phyloP scores from a whole-genome alignment of 1,284 basidiomycete species.

The Sphaerobolus stellatus region DNA sequence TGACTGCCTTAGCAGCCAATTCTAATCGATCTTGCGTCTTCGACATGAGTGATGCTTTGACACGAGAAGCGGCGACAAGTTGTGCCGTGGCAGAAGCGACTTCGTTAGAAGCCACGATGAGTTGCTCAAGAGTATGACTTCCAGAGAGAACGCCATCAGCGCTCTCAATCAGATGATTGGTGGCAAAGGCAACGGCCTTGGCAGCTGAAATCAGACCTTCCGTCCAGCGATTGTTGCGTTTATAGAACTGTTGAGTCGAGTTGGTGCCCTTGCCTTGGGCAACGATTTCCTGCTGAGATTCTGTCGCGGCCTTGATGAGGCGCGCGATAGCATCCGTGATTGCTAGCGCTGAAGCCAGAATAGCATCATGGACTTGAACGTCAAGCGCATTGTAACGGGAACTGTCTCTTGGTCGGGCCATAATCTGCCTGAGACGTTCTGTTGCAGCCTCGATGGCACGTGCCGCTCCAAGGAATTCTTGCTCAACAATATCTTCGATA shows the following conservation, averaged over 20 bases:
- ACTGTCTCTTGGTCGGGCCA: conserved; percentile 84
- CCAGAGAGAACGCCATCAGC: conserved; percentile 97
- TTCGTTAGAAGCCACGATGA: conserved; percentile 99
- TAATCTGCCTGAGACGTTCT: conserved; percentile 84
- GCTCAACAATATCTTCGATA: conserved; percentile 94
- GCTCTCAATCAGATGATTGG: conserved; percentile 94
- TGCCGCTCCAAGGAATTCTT: conserved; percentile 94
- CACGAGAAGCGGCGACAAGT: conserved; percentile 95
- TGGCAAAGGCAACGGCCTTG: conserved; percentile 96
- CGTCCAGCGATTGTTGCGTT: conserved; percentile 99
- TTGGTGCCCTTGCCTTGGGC: conserved; percentile 91
- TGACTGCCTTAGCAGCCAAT: conserved; percentile 95
- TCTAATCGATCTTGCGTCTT: conserved; percentile 97
- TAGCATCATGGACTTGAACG: conserved; percentile 97
- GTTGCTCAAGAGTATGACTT: conserved; percentile 95
- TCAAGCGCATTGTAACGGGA: conserved; percentile 87
- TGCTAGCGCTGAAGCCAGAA: conserved; percentile 88
- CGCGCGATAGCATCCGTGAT: conserved; percentile 95
- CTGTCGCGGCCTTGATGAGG: conserved; percentile 94
- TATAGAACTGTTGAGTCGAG: conserved; percentile 96
- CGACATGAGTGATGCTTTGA: conserved; percentile 98
- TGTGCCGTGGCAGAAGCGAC: conserved; percentile 97
- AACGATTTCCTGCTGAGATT: conserved; percentile 98
- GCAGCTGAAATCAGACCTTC: conserved; percentile 98
- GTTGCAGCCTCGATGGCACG: conserved; percentile 94